A percentile compares a stretch with the other conserved stretches of the same genome.
These are phyloP conservation scores for Diaporthe sp. DNA, from an alignment of 2,329 filamentous ascomycete genomes.

Conservation along the genomic window DNA sequence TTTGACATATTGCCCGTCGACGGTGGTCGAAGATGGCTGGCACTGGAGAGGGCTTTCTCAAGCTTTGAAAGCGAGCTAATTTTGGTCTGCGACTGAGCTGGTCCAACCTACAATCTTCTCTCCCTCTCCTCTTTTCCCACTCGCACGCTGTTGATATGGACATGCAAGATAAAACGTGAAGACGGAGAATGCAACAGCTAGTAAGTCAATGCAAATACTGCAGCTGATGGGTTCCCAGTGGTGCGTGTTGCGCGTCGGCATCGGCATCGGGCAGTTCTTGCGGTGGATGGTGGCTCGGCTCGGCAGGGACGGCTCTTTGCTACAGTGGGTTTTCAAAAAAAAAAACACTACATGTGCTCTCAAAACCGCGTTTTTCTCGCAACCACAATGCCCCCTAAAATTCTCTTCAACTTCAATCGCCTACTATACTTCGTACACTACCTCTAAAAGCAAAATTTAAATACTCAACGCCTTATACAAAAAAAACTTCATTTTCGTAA, in stretches of 20 bases:
- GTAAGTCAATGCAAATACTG: background rate
- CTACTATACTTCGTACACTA: no score
- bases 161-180: background rate
- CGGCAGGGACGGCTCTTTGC: slow-evolving; percentile 5
- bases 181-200: background rate
- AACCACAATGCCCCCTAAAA: no score
- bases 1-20: slow-evolving; percentile 28
- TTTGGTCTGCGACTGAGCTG: slow-evolving; percentile 30
- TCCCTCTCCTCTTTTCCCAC: background rate
- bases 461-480: no score
- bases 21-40: background rate
- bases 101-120: background rate
- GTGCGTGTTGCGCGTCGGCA: background rate
- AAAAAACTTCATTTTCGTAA: no score
- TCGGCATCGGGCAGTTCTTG: background rate
- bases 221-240: background rate
- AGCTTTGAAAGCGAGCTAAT: slow-evolving; percentile 34
- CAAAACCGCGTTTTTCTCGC: no score
- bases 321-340: no score
- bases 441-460: no score
- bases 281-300: background rate
- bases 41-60: slow-evolving; percentile 1
- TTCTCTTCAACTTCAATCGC: no score
- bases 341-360: no score
- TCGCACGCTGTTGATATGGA: background rate